Conservation (phyloP, 1,139 yeast species). For the Candida sanyaensis region DNA sequence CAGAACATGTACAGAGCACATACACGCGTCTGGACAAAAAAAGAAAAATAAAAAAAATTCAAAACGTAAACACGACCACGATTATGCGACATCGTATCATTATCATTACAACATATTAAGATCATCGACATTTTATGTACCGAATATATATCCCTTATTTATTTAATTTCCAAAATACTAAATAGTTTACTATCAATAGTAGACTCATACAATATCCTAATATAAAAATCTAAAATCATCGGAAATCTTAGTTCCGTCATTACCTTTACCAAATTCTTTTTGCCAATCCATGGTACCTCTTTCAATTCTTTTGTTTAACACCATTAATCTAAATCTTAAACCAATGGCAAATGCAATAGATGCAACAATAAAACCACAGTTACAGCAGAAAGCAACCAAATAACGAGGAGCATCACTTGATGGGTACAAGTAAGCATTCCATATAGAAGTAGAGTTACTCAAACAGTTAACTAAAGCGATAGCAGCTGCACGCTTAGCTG, state of each 20-base stretch:
- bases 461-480: conserved; percentile 53
- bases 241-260: conserved; percentile 44
- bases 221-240: conserved; percentile 46
- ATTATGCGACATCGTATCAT: too few relatives aligned
- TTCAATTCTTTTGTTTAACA: conserved; percentile 44
- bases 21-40: too few relatives aligned
- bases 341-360: conserved; percentile 42
- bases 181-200: too few relatives aligned
- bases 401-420: conserved; percentile 43
- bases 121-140: too few relatives aligned
- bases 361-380: conserved; percentile 46
- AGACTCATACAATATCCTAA: conserved; percentile 9
- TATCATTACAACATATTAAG: too few relatives aligned
- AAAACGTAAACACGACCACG: too few relatives aligned
- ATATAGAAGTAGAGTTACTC: conserved; percentile 54
- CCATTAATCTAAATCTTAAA: conserved; percentile 38
- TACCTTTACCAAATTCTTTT: conserved; percentile 48
- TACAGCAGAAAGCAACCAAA: conserved; percentile 47
- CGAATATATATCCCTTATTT: too few relatives aligned
- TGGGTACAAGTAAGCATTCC: conserved; percentile 55
- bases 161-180: too few relatives aligned
- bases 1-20: too few relatives aligned
- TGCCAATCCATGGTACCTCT: conserved; percentile 55
- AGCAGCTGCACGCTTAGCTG: conserved; percentile 55
- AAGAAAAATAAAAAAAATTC: too few relatives aligned